Evolutionary conservation across 495 filamentous ascomycete species (phyloP), one percentile per base, ranked within the genome.

Genomic region (Penicillium malachiteum): DNA sequence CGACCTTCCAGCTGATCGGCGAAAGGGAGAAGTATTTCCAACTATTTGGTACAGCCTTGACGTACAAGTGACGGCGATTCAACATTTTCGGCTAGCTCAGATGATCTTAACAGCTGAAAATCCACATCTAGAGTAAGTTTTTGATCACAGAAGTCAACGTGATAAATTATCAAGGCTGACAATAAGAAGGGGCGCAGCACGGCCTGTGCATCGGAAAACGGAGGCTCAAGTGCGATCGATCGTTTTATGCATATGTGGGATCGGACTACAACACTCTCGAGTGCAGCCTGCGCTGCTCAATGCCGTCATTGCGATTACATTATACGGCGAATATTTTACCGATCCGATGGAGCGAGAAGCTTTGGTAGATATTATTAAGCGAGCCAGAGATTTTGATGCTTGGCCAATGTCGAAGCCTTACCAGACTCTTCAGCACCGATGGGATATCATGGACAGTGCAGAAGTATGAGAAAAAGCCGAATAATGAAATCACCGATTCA

Each of bases 291-390:
- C 62, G 3, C 14, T 70, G 13, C 57, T 70, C 18, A 67, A 67
- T 58, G 67, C 64, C 1, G 62, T 70, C 0, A 64, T 70, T 56
- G 54, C 62, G 0, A 62, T 64, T 12, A 64, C 45, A 1, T 37
- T 67, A 0, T 70, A 65, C 30, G 66, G 66, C 0, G 63, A 65
- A n/a, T 69, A 69, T 17, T 69, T 69, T 30, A 66, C 63, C 2
- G 56, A 63, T 10, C 57, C 12, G 2, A 59, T 52, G 5, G 66
- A 69, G 17, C 52, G 66, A 7, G 54, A 65, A 4, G 64, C 66
- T 10, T 40, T 64, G 1, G 17, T 64, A 33, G 57, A 53, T 5
- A 58, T 64, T 12, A 64, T 64, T 5, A 42, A 57, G 14, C 35
- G 14, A 17, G 60, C 61, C 10, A 58, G 47, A 30, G 54, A 57